phyloP scores from a whole-genome alignment of 2,329 filamentous ascomycete species.

The Neonectria sp. region DNA sequence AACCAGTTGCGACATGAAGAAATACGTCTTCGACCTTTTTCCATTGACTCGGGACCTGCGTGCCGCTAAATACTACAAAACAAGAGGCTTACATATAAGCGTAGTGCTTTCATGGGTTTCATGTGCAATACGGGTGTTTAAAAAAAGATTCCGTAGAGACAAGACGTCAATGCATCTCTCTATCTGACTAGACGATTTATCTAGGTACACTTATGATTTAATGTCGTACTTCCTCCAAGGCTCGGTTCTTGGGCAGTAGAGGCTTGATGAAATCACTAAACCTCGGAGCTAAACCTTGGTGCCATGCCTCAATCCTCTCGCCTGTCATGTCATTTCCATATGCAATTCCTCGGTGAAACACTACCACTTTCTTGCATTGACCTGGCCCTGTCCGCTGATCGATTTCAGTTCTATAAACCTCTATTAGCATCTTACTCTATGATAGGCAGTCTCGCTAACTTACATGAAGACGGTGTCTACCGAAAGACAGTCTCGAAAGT shows the following conservation, averaged over 20 bases:
- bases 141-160: too few species aligned
- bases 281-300: not conserved
- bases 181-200: too few species aligned
- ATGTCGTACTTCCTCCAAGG: too few species aligned
- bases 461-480: not conserved
- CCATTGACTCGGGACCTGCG: too few species aligned
- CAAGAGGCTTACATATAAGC: too few species aligned
- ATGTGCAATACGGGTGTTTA: too few species aligned
- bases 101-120: too few species aligned
- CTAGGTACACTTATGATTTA: too few species aligned
- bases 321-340: not conserved
- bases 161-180: too few species aligned
- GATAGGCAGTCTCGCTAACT: not conserved
- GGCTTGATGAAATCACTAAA: not conserved
- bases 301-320: not conserved
- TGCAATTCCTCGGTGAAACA: not conserved
- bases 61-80: too few species aligned
- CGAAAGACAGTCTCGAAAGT: not conserved
- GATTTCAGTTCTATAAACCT: not conserved
- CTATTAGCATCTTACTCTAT: not conserved
- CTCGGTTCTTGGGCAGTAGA: not conserved
- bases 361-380: not conserved
- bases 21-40: too few species aligned
- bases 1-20: too few species aligned
- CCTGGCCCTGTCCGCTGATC: not conserved